Percentiles rank a stretch among this genome's conserved stretches.
Conservation (phyloP, 2,329 filamentous ascomycete genomes). For the Diaporthe sp. region DNA sequence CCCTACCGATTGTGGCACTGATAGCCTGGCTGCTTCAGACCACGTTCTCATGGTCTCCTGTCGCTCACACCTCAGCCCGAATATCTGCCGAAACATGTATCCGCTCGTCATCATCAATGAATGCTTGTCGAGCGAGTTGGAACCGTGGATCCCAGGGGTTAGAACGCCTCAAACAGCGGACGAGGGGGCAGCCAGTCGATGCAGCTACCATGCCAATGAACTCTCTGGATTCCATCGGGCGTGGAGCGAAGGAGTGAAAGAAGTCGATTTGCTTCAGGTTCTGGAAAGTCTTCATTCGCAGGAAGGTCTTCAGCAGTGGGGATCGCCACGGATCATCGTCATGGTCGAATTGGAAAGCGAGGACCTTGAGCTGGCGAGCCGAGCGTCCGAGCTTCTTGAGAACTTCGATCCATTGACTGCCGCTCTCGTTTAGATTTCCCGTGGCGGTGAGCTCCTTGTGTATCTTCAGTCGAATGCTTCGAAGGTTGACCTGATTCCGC, state of each 20-base stretch:
- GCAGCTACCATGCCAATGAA: not conserved
- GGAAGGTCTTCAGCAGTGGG: not conserved
- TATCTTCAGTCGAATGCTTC: not conserved
- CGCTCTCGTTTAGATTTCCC: not conserved
- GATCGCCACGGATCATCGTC: not conserved
- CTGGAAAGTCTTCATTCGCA: not conserved
- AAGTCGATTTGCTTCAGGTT: not conserved
- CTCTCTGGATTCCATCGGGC: not conserved
- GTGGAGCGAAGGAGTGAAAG: not conserved
- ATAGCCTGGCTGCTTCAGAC: not conserved
- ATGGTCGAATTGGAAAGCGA: constrained; percentile 1
- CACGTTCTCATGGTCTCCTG: too few relatives aligned
- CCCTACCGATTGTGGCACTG: too few relatives aligned
- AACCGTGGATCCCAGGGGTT: too few relatives aligned
- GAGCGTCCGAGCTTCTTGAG: not conserved
- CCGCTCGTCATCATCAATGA: not conserved
- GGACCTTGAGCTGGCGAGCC: not conserved
- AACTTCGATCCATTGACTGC: constrained; percentile 1
- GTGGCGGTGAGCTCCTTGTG: not conserved
- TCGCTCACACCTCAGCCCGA: too few relatives aligned
- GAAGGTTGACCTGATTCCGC: not conserved
- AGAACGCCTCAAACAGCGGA: not conserved
- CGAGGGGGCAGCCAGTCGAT: not conserved
- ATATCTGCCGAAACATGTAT: not conserved
- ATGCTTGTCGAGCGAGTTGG: not conserved